Conservation (phyloP, 352 stramenopile genomes). For the Peronosclerospora sorghi region DNA sequence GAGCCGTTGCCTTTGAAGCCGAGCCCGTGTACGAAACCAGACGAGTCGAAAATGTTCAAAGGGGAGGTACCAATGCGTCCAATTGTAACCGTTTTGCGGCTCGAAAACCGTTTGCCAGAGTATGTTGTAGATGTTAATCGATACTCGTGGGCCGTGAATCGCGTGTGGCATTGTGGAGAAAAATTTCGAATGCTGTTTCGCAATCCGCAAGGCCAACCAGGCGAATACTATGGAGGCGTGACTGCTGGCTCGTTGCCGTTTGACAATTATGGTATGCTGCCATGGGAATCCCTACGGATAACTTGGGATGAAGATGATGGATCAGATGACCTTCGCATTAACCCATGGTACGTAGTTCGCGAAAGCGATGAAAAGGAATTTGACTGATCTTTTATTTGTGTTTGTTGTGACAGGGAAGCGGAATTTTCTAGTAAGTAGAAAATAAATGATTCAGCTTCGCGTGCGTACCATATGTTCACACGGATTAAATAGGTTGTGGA, state of each 20-base stretch:
- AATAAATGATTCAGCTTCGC: slow-evolving; percentile 14
- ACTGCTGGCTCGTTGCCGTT: slow-evolving; percentile 60
- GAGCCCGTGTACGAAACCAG: neutral
- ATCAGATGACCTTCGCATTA: slow-evolving; percentile 71
- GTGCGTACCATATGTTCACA: too few species aligned
- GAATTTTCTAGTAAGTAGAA: slow-evolving; percentile 27
- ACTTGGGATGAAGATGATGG: slow-evolving; percentile 82
- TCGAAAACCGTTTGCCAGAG: slow-evolving; percentile 71
- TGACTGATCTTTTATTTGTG: slow-evolving; percentile 3
- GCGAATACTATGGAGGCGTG: slow-evolving; percentile 62
- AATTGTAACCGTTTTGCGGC: slow-evolving; percentile 58
- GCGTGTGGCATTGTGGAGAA: slow-evolving; percentile 50
- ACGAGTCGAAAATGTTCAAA: neutral
- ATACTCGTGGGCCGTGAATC: slow-evolving; percentile 48
- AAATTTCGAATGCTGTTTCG: slow-evolving; percentile 73
- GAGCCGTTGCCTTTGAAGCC: slow-evolving; percentile 12
- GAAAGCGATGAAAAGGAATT: neutral
- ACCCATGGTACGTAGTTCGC: slow-evolving; percentile 55
- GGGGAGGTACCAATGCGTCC: slow-evolving; percentile 11
- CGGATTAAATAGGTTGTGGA: too few species aligned
- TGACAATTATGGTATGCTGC: slow-evolving; percentile 43
- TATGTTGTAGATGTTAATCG: slow-evolving; percentile 63
- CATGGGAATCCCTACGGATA: slow-evolving; percentile 69
- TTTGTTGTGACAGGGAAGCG: slow-evolving; percentile 32
- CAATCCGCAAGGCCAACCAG: slow-evolving; percentile 49